phyloP scores from a whole-genome alignment of 208 protist genomes.

The Leishmania tarentolae region DNA sequence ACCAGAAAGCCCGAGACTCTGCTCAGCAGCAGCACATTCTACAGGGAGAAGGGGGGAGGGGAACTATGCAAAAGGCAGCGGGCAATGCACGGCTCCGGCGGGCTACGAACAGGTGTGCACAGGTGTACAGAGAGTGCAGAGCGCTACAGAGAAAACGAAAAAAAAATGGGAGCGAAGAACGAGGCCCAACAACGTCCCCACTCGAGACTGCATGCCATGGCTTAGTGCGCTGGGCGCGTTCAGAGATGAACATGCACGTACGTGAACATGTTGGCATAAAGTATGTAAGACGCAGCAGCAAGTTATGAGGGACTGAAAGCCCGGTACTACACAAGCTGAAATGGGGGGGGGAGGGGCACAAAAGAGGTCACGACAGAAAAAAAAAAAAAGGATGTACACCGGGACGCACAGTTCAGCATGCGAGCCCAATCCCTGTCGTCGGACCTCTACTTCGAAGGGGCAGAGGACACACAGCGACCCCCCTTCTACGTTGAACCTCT shows the following conservation, averaged over 20 bases:
- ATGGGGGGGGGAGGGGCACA: neutral
- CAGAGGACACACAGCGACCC: neutral
- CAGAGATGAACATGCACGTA: neutral
- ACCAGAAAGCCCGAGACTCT: neutral
- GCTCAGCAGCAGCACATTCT: neutral
- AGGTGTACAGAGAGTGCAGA: neutral
- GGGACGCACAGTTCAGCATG: neutral
- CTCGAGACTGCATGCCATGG: neutral
- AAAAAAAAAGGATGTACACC: neutral
- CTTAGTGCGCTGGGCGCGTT: neutral
- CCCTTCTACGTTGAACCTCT: neutral
- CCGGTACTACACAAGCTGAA: neutral
- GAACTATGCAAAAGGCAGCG: neutral
- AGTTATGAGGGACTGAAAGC: neutral
- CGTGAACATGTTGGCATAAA: neutral
- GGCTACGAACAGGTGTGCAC: no score
- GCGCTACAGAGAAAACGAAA: neutral
- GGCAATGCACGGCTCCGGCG: neutral
- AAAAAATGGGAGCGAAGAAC: neutral
- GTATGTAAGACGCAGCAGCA: neutral
- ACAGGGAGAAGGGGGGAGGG: no score
- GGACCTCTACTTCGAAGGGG: neutral
- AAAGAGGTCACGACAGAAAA: neutral
- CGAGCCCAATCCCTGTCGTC: neutral
- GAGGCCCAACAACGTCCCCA: neutral